These are phyloP conservation scores for Penicillium psychrofluorescens DNA, from an alignment of 495 filamentous ascomycete species.

Conservation along the genomic window DNA sequence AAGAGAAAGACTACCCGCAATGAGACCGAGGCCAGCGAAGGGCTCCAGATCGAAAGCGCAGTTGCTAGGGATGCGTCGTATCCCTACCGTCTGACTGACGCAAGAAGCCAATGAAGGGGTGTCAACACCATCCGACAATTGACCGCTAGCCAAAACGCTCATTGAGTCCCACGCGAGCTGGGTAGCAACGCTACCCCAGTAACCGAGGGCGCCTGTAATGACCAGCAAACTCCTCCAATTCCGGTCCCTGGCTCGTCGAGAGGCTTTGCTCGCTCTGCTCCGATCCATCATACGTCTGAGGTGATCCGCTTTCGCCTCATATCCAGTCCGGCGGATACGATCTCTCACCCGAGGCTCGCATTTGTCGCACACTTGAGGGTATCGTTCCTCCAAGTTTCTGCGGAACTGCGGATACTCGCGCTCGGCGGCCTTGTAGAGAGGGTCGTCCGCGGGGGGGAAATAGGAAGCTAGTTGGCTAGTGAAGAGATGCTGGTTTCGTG, in stretches of 20 bases:
- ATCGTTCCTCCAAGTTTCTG: conserved; percentile 60
- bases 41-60: conserved; percentile 26
- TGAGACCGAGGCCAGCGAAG: conserved; percentile 38
- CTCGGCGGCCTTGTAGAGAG: conserved; percentile 51
- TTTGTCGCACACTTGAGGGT: conserved; percentile 74
- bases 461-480: conserved; percentile 61
- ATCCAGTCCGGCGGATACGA: conserved; percentile 59
- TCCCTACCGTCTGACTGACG: conserved; percentile 15
- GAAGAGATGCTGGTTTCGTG: conserved; percentile 76
- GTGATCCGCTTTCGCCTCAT: conserved; percentile 74
- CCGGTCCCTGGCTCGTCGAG: conserved; percentile 27
- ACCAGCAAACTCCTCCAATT: conserved; percentile 46
- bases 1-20: conserved; percentile 47
- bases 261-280: conserved; percentile 41
- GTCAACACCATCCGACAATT: conserved; percentile 6
- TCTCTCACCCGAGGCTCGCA: conserved; percentile 62
- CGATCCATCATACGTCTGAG: conserved; percentile 65
- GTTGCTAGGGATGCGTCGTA: conserved; percentile 13
- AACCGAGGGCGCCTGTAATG: conserved; percentile 43
- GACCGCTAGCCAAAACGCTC: conserved; percentile 15
- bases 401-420: conserved; percentile 53
- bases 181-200: conserved; percentile 41
- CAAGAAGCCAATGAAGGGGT: conserved; percentile 16
- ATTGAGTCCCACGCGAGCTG: conserved; percentile 38
- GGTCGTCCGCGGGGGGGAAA: conserved; percentile 59